These are phyloP conservation scores for Calycina marina DNA, from an alignment of 2,329 filamentous ascomycete genomes.

Conservation along the genomic window DNA sequence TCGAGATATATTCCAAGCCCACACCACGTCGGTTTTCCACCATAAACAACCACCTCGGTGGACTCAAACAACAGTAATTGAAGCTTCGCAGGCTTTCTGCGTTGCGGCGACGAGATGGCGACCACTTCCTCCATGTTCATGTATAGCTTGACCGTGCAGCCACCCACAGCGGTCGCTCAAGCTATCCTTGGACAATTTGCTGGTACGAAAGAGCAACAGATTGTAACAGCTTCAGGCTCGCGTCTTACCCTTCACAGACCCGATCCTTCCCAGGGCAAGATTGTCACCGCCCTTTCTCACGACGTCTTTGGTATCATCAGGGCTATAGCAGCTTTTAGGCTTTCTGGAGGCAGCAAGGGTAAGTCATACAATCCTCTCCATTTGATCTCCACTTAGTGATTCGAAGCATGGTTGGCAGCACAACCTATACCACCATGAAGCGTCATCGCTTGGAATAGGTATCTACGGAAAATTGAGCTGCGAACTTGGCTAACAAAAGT, in stretches of 20 bases:
- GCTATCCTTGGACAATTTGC: constrained; percentile 91
- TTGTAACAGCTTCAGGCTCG: constrained; percentile 84
- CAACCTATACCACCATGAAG: constrained; percentile 21
- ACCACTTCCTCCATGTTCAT: constrained; percentile 98
- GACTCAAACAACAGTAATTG: constrained; percentile 1
- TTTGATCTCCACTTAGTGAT: constrained; percentile 56
- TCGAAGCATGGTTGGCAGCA: constrained; percentile 44
- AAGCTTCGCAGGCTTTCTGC: constrained; percentile 19
- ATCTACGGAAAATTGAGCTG: constrained; percentile 5
- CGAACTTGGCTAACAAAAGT: constrained; percentile 16
- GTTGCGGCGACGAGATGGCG: constrained; percentile 48
- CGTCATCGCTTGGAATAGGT: constrained; percentile 8
- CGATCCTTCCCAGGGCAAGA: constrained; percentile 71
- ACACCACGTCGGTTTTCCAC: too few relatives aligned
- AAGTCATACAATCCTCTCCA: constrained; percentile 34
- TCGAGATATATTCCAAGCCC: too few relatives aligned
- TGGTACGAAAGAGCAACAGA: constrained; percentile 94
- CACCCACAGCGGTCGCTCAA: constrained; percentile 76
- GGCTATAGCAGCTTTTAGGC: constrained; percentile 71
- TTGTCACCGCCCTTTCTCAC: constrained; percentile 75
- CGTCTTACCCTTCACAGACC: constrained; percentile 78
- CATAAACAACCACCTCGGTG: neutral
- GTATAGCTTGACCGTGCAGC: constrained; percentile 92
- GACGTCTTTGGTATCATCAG: constrained; percentile 95
- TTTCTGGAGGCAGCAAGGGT: constrained; percentile 95